These are phyloP conservation scores for Calcarisporium arbuscula DNA, from an alignment of 2,329 filamentous ascomycete species.

Conservation along the genomic window DNA sequence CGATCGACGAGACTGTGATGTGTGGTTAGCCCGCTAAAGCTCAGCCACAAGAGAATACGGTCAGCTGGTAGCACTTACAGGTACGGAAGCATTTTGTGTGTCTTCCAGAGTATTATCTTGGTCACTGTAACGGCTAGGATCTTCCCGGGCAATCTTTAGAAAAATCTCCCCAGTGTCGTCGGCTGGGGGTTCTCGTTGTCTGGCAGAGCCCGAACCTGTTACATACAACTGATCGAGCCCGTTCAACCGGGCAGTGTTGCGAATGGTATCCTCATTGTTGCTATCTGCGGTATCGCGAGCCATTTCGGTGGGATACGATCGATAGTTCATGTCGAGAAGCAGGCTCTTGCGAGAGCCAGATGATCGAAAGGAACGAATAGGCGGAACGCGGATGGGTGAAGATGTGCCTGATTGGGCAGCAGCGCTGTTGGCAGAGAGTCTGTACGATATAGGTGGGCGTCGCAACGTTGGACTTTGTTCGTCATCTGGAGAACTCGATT, in stretches of 20 bases:
- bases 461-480: slow-evolving; percentile 32
- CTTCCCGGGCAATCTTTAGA: slow-evolving; percentile 51
- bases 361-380: slow-evolving; percentile 50
- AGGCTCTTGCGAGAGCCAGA: slow-evolving; percentile 51
- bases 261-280: slow-evolving; percentile 43
- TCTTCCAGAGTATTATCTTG: no score
- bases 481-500: slow-evolving; percentile 39
- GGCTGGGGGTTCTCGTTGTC: slow-evolving; percentile 27
- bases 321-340: slow-evolving; percentile 44
- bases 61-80: slow-evolving; percentile 39
- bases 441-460: slow-evolving; percentile 44
- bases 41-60: no score
- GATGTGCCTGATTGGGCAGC: slow-evolving; percentile 24
- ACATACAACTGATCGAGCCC: slow-evolving; percentile 24
- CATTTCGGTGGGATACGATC: slow-evolving; percentile 35
- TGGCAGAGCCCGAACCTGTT: slow-evolving; percentile 34
- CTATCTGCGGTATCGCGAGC: slow-evolving; percentile 37
- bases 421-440: slow-evolving; percentile 18
- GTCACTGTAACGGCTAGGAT: slow-evolving; percentile 35
- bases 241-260: slow-evolving; percentile 13
- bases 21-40: slow-evolving; percentile 9
- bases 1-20: slow-evolving; percentile 39
- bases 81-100: no score
- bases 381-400: slow-evolving; percentile 38
- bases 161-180: slow-evolving; percentile 55